phyloP scores from a whole-genome alignment of 306 rosid genomes.

The Lablab purpureus region DNA sequence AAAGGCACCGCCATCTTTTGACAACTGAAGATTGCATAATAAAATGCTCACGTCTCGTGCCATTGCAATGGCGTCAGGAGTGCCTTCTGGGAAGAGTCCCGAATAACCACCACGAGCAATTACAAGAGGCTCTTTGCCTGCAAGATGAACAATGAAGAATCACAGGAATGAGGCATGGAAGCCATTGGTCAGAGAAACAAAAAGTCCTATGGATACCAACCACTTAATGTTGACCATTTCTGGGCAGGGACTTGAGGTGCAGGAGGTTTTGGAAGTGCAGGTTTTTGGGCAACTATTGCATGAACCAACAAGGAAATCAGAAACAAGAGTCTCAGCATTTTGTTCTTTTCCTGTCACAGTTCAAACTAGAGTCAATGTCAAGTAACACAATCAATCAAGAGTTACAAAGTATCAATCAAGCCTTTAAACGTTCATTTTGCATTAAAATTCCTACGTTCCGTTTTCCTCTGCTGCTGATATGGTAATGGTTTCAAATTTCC shows the following conservation, averaged over 20 bases:
- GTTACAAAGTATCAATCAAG: neutral
- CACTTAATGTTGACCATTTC: conserved; percentile 85
- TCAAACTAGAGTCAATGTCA: conserved; percentile 6
- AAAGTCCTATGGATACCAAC: conserved; percentile 55
- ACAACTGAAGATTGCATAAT: conserved; percentile 73
- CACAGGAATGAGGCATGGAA: neutral
- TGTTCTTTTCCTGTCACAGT: conserved; percentile 55
- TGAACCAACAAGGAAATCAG: conserved; percentile 63
- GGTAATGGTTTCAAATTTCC: neutral
- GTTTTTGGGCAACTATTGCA: conserved; percentile 54
- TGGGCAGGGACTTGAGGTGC: conserved; percentile 12
- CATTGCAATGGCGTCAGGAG: conserved; percentile 46
- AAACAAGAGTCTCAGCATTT: conserved; percentile 66
- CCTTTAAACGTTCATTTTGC: conserved; percentile 27
- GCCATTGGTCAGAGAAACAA: neutral
- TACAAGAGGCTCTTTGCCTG: conserved; percentile 77
- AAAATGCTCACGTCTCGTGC: conserved; percentile 49
- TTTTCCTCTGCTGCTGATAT: neutral
- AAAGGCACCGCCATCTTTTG: conserved; percentile 72
- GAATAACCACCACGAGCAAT: conserved; percentile 83
- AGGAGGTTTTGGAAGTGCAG: conserved; percentile 10
- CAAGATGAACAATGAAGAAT: conserved; percentile 7
- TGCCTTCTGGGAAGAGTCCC: conserved; percentile 83
- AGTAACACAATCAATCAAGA: conserved; percentile 10
- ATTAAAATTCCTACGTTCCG: neutral